A percentile compares a stretch with the other conserved stretches of the same genome.
Evolutionary conservation across 352 stramenopile species (phyloP).

Genomic region (Phytopythium chamaehyphon): DNA sequence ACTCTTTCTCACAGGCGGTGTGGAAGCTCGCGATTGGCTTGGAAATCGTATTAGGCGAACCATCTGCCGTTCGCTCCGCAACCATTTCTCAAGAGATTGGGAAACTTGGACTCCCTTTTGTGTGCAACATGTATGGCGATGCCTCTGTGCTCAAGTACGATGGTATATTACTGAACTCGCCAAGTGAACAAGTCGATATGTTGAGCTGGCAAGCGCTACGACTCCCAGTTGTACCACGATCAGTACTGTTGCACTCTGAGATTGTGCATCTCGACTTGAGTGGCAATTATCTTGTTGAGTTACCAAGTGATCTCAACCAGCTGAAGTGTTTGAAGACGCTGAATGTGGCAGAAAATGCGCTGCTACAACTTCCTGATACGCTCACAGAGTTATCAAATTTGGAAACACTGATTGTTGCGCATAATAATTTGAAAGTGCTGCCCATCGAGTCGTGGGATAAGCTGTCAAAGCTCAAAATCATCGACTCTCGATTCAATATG

Average conservation of each 20-base stretch:
- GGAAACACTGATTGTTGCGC: conserved; percentile 31
- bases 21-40: conserved; percentile 49
- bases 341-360: conserved; percentile 53
- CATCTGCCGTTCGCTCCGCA: conserved; percentile 10
- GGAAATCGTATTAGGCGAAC: conserved; percentile 57
- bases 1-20: conserved; percentile 32
- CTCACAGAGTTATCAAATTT: conserved; percentile 28
- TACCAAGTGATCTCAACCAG: conserved; percentile 29
- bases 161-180: neutral
- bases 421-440: conserved; percentile 54
- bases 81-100: conserved; percentile 26
- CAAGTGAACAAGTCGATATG: neutral
- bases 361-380: conserved; percentile 31
- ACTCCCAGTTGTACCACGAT: neutral
- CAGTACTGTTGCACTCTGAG: conserved; percentile 25
- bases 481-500: conserved; percentile 47
- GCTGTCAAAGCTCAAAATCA: conserved; percentile 22
- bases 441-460: conserved; percentile 16
- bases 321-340: conserved; percentile 38
- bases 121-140: conserved; percentile 29
- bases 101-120: conserved; percentile 29
- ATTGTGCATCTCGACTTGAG: conserved; percentile 43
- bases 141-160: neutral
- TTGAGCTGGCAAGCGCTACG: conserved; percentile 1
- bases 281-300: conserved; percentile 40